Percentiles rank a stretch among this genome's conserved stretches.
These are phyloP conservation scores for Polychytrium aggregatum DNA, from an alignment of 192 early-diverging fungal species.

Conservation along the genomic window DNA sequence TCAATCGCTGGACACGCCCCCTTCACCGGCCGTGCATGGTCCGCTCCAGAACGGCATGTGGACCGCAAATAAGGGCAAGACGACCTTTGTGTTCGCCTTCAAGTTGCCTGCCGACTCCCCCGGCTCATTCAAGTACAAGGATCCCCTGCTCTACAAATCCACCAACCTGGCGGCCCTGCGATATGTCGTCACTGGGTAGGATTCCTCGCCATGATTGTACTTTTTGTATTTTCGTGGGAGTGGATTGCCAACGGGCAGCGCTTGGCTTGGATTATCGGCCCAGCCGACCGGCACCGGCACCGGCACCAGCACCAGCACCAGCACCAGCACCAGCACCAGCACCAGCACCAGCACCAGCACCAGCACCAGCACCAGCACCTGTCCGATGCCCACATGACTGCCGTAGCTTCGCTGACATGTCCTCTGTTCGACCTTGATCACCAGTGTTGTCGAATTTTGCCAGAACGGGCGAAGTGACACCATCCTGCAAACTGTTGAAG, in stretches of 20 bases:
- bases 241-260: too few species aligned
- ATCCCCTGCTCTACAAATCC: too few species aligned
- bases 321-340: too few species aligned
- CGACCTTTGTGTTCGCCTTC: conserved; percentile 54
- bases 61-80: conserved; percentile 52
- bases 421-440: not conserved
- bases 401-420: not conserved
- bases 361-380: too few species aligned
- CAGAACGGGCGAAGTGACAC: conserved; percentile 41
- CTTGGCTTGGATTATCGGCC: too few species aligned
- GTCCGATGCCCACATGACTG: too few species aligned
- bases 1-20: conserved; percentile 41
- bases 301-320: too few species aligned
- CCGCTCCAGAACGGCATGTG: conserved; percentile 39
- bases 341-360: too few species aligned
- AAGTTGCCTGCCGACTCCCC: conserved; percentile 48
- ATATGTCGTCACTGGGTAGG: conserved; percentile 51
- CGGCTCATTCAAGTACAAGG: conserved; percentile 38
- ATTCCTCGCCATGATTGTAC: not conserved
- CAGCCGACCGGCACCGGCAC: not conserved
- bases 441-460: conserved; percentile 38
- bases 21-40: conserved; percentile 47
- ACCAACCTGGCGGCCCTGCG: conserved; percentile 34
- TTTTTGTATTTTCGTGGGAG: not conserved
- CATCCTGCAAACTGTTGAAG: conserved; percentile 44